These are phyloP conservation scores for Schizosaccharomyces pombe DNA, from an alignment of 805 yeast species.

Conservation along the genomic window DNA sequence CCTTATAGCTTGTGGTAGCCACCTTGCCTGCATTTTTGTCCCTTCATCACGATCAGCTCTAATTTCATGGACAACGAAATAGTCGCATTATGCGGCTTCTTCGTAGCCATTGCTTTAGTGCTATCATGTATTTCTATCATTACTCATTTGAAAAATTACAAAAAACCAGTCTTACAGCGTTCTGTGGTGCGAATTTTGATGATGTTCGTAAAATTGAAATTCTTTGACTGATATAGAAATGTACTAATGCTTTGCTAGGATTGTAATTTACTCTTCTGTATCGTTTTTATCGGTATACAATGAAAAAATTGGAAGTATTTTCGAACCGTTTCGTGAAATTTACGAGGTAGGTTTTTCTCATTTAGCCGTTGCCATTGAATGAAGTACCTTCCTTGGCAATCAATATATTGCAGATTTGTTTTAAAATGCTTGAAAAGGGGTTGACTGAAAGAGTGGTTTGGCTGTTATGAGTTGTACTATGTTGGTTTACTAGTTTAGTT, in stretches of 20 bases:
- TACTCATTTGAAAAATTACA: conserved; percentile 42
- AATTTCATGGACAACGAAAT: not conserved
- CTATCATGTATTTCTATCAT: conserved; percentile 25
- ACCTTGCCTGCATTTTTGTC: too few relatives aligned
- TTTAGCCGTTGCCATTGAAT: too few relatives aligned
- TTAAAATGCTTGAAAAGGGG: too few relatives aligned
- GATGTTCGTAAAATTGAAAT: too few relatives aligned
- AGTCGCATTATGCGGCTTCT: not conserved
- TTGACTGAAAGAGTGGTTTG: too few relatives aligned
- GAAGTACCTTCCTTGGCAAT: too few relatives aligned
- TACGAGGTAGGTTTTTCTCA: conserved; percentile 34
- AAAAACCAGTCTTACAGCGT: conserved; percentile 76
- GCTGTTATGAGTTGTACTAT: too few relatives aligned
- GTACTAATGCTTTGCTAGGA: conserved; percentile 3
- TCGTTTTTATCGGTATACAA: conserved; percentile 19
- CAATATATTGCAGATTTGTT: too few relatives aligned
- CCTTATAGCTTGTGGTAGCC: too few relatives aligned
- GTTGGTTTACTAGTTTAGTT: not conserved
- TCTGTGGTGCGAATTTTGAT: conserved; percentile 58
- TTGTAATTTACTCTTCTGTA: conserved; percentile 12
- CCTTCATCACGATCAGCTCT: too few relatives aligned
- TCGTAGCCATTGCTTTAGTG: conserved; percentile 7
- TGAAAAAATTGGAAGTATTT: conserved; percentile 19
- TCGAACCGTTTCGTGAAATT: conserved; percentile 65
- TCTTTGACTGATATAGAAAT: too few relatives aligned